Evolutionary conservation across 1,284 basidiomycete species (phyloP).

Genomic region (Marasmius fiardii): DNA sequence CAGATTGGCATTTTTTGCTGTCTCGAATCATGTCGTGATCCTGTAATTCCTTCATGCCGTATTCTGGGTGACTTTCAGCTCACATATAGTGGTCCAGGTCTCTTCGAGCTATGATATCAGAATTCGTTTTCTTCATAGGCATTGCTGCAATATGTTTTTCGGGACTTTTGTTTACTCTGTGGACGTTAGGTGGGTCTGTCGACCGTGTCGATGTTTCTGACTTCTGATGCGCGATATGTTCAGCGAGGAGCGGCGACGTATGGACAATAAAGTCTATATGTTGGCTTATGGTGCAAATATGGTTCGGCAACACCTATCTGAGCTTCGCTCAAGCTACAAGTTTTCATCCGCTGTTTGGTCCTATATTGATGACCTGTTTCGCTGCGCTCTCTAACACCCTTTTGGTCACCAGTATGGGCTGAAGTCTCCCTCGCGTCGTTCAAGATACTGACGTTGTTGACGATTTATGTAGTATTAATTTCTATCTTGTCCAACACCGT

Average conservation of each 20-base stretch:
- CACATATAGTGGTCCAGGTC: conserved; percentile 41
- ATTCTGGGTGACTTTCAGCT: background rate
- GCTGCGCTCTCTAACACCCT: conserved; percentile 81
- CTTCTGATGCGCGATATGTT: background rate
- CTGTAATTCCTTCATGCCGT: conserved; percentile 51
- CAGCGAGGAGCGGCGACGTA: conserved; percentile 5
- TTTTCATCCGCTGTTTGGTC: conserved; percentile 84
- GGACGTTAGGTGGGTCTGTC: conserved; percentile 56
- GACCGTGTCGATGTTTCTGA: background rate
- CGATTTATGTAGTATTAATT: conserved; percentile 64
- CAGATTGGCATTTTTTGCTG: conserved; percentile 81
- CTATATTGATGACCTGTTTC: conserved; percentile 82
- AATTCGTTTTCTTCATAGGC: conserved; percentile 83
- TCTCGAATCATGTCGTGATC: conserved; percentile 81
- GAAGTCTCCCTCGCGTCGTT: background rate
- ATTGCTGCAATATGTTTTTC: conserved; percentile 85
- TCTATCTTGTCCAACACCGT: conserved; percentile 87
- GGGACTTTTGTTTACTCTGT: conserved; percentile 81
- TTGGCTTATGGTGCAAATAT: conserved; percentile 81
- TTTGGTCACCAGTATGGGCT: conserved; percentile 68
- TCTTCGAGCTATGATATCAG: conserved; percentile 70
- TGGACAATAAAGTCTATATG: conserved; percentile 73
- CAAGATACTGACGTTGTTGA: conserved; percentile 18
- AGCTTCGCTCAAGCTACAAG: conserved; percentile 59
- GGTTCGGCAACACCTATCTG: conserved; percentile 79